Evolutionary conservation across 768 basidiomycete genomes (phyloP), one percentile per base, ranked within the genome.

Genomic region (Terana coerulea): DNA sequence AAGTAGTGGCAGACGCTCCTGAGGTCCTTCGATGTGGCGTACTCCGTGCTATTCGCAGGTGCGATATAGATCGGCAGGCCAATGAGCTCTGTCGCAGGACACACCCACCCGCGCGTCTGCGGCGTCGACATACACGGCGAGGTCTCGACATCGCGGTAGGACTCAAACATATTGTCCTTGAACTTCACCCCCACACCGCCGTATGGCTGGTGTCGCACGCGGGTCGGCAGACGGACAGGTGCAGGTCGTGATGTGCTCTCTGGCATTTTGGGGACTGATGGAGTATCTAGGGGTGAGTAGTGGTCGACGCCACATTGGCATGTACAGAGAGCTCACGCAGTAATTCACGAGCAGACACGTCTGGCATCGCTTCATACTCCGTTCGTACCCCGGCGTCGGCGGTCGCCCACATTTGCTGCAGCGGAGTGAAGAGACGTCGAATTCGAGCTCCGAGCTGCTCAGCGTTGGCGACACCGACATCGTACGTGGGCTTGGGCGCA

Each of bases 71-170:
- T 15, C 21, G 47, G 35, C 35, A 49, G 33, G 11, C 47, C 35
- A 21, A 49, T 37, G 35, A 49, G 35, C 47, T 37, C 47, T 6
- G 47, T 49, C 34, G 47, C 47, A 15, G 19, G 33, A 21, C 47
- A 49, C 2, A 49, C n/a, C 47, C 47, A 49, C n/a, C 47, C 47
- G 21, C 17, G 35, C 47, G 15, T n/a, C 24, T 44, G 42, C 28
- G 28, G 45, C 22, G 47, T 37, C 17, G 47, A 49, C 22, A 35
- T 26, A 31, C 46, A 47, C 35, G 33, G 30, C 46, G 31, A 14
- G 33, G 29, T 22, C 5, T 28, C 25, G 35, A 49, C 28, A 36
- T 37, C 47, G 15, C 24, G 15, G 9, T 29, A 25, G 3, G 15
- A n/a, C 25, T 49, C 47, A 30, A 49, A 49, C 34, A 22, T 6